Percentiles rank a stretch among this genome's conserved stretches.
phyloP scores from a whole-genome alignment of 192 early-diverging fungal species.

The Oehlia diaphana region DNA sequence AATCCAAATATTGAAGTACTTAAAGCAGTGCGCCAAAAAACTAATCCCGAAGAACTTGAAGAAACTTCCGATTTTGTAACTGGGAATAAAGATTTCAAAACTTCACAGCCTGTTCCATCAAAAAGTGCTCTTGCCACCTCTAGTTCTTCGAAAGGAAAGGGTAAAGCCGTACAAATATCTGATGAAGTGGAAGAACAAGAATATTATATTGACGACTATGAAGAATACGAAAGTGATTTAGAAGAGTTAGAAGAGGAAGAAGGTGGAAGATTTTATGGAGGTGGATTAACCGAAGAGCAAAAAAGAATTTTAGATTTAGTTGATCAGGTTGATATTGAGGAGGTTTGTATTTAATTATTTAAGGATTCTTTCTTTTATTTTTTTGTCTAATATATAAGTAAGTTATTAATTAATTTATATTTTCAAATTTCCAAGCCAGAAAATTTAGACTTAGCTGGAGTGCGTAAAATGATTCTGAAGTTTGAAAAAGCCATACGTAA shows the following conservation, averaged over 20 bases:
- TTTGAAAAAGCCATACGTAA: slow-evolving; percentile 85
- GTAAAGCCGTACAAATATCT: slow-evolving; percentile 29
- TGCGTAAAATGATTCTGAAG: slow-evolving; percentile 76
- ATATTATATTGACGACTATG: slow-evolving; percentile 20
- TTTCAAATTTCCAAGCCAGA: slow-evolving; percentile 20
- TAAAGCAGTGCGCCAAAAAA: slow-evolving; percentile 33
- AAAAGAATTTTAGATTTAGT: slow-evolving; percentile 80
- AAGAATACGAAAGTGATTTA: slow-evolving; percentile 26
- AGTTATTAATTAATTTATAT: neutral
- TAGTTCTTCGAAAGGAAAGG: slow-evolving; percentile 18
- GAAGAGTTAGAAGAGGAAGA: slow-evolving; percentile 76
- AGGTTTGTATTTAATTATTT: slow-evolving; percentile 43
- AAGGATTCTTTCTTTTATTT: neutral
- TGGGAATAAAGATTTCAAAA: neutral
- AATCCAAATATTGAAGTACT: slow-evolving; percentile 46
- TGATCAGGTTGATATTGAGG: slow-evolving; percentile 74
- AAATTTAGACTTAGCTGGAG: slow-evolving; percentile 59
- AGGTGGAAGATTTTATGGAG: slow-evolving; percentile 79
- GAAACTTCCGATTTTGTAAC: slow-evolving; percentile 27
- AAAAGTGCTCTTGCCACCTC: slow-evolving; percentile 19
- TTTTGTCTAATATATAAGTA: neutral
- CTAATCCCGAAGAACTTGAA: slow-evolving; percentile 24
- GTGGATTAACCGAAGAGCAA: slow-evolving; percentile 77
- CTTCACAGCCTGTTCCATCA: neutral
- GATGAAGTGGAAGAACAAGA: slow-evolving; percentile 36